Evolutionary conservation across 176 grass and related monocot genomes (phyloP).

Genomic region (Poa annua): DNA sequence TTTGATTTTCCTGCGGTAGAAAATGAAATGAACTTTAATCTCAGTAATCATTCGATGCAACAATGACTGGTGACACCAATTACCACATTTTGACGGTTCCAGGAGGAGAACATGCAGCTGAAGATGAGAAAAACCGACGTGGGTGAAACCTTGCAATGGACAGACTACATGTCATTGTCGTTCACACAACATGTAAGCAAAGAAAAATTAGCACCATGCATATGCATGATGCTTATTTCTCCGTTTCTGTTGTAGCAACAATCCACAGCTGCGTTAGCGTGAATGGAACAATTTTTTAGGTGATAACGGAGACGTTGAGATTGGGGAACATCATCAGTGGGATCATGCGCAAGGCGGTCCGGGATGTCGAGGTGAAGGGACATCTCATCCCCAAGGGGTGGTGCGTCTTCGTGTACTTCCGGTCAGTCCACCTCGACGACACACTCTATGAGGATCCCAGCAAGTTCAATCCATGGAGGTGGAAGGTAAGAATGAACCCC

Average conservation of each 20-base stretch:
- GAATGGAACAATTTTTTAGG: constrained; percentile 27
- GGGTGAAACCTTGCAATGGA: constrained; percentile 77
- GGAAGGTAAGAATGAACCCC: constrained; percentile 74
- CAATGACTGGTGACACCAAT: constrained; percentile 20
- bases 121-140: constrained; percentile 54
- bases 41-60: constrained; percentile 20
- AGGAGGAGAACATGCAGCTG: constrained; percentile 92
- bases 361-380: constrained; percentile 83
- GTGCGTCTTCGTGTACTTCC: constrained; percentile 90
- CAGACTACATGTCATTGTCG: constrained; percentile 83
- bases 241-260: background rate
- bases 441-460: constrained; percentile 66
- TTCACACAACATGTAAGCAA: constrained; percentile 90
- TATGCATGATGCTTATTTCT: too few species aligned
- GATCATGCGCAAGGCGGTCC: constrained; percentile 93
- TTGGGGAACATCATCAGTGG: constrained; percentile 92
- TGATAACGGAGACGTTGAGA: constrained; percentile 77
- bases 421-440: constrained; percentile 87
- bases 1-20: background rate
- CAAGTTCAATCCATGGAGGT: constrained; percentile 98
- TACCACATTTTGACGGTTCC: constrained; percentile 1
- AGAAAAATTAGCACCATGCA: background rate
- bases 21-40: background rate
- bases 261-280: too few species aligned
- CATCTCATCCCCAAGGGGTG: constrained; percentile 95